Evolutionary conservation across 78 protist species (phyloP), one percentile per base, ranked within the genome.

Genomic region (Cavenderia fasciculata): DNA sequence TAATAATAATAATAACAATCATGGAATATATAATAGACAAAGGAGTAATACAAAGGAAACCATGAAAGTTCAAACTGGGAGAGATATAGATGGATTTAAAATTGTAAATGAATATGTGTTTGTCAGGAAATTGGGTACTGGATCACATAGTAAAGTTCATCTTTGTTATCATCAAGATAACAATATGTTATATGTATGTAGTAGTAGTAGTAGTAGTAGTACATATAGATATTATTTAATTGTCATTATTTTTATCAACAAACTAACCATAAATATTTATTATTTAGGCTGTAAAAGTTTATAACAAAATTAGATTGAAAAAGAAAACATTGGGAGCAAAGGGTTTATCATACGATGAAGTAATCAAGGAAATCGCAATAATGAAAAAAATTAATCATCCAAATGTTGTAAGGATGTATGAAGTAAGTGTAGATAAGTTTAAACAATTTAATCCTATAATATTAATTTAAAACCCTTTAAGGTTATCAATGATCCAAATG

Each of bases 401-500:
- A 12, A 97, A 97, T 89, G 76, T 96, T 38, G 94, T 97, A 18
- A 41, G 47, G 36, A 65, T 97, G 8, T 84, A 65, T 61, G 98
- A 96, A 36, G n/a, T n/a, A n/a, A n/a, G n/a, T n/a, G n/a, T n/a
- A n/a, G n/a, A n/a, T n/a, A n/a, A n/a, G n/a, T n/a, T n/a, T n/a
- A n/a, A n/a, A n/a, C n/a, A n/a, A n/a, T n/a, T n/a, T n/a, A n/a
- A n/a, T n/a, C n/a, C n/a, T n/a, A n/a, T n/a, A n/a, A n/a, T n/a
- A n/a, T n/a, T n/a, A n/a, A n/a, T n/a, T n/a, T n/a, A n/a, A n/a
- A n/a, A n/a, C n/a, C n/a, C n/a, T n/a, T n/a, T n/a, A n/a, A n/a
- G n/a, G 97, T 97, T 33, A 91, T 97, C 12, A 96, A 96, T 41
- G 98, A 97, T 74, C 95, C 96, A 63, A 40, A 72, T n/a, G 76